Percentiles rank a stretch among this genome's conserved stretches.
Evolutionary conservation across 345 rosid species (phyloP).

Genomic region (Erucastrum elatum): DNA sequence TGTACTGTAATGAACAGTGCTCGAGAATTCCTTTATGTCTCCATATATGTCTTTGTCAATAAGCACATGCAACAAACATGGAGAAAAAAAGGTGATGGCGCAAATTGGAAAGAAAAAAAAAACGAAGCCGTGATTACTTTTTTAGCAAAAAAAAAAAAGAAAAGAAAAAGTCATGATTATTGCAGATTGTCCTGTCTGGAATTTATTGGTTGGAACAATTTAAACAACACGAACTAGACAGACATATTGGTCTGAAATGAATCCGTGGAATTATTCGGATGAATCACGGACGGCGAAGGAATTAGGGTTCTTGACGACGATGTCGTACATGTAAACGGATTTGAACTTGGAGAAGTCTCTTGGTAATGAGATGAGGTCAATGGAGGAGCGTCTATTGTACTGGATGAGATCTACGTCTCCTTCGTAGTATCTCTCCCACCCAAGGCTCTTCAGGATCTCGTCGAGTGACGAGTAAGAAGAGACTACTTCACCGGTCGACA

Average conservation of each 20-base stretch:
- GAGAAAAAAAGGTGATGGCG: neutral
- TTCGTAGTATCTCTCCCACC: constrained; percentile 74
- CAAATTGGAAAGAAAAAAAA: too few relatives aligned
- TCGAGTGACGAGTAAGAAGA: constrained; percentile 59
- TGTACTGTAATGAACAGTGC: too few relatives aligned
- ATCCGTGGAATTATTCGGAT: too few relatives aligned
- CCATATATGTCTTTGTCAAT: too few relatives aligned
- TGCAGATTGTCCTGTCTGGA: neutral
- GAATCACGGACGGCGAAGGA: too few relatives aligned
- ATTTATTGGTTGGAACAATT: neutral
- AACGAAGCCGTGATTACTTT: neutral
- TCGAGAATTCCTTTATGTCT: too few relatives aligned
- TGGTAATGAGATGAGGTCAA: constrained; percentile 66
- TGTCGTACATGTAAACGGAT: too few relatives aligned
- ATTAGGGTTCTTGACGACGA: too few relatives aligned
- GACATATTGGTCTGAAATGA: too few relatives aligned
- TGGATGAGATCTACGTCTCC: constrained; percentile 53
- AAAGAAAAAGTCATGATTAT: neutral
- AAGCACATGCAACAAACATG: too few relatives aligned
- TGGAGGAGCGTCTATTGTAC: constrained; percentile 56
- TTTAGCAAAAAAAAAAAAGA: neutral
- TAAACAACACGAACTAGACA: neutral
- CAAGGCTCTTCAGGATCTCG: constrained; percentile 53
- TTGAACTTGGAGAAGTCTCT: too few relatives aligned
- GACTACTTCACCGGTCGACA: constrained; percentile 57